Conservation (phyloP, 352 stramenopile genomes). For the Pythium oligandrum region DNA sequence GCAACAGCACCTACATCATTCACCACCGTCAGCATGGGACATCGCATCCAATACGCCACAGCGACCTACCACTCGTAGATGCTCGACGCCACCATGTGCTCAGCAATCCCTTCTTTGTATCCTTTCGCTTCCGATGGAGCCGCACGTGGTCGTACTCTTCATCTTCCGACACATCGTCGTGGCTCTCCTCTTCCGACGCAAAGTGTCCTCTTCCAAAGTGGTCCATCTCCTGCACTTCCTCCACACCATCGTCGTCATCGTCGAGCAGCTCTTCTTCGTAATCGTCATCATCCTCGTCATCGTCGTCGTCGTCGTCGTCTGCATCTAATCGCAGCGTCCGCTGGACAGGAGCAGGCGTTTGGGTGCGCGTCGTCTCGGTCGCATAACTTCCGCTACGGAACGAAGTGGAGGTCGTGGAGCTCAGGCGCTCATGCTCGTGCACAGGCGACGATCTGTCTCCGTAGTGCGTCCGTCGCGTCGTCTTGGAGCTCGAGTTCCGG, state of each 20-base stretch:
- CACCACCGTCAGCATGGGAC: background rate
- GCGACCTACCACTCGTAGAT: background rate
- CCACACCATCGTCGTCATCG: conserved; percentile 27
- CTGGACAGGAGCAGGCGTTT: conserved; percentile 53
- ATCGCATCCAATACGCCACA: background rate
- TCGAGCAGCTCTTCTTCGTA: conserved; percentile 23
- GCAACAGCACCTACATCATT: conserved; percentile 8
- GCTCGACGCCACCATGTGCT: too few relatives aligned
- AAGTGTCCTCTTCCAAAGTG: conserved; percentile 10
- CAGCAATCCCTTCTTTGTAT: background rate
- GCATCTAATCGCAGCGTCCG: conserved; percentile 48
- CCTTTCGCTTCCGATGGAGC: background rate
- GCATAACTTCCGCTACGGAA: background rate
- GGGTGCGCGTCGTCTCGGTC: conserved; percentile 14
- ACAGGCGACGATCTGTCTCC: conserved; percentile 2
- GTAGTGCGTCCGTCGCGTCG: conserved; percentile 1
- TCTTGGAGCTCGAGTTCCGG: conserved; percentile 20
- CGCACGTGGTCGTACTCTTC: conserved; percentile 2
- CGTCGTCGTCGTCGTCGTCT: conserved; percentile 35
- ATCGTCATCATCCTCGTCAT: conserved; percentile 17
- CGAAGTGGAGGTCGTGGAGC: conserved; percentile 8
- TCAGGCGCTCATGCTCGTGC: background rate
- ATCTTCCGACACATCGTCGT: conserved; percentile 12
- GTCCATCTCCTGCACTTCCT: conserved; percentile 25
- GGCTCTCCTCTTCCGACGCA: conserved; percentile 19